Evolutionary conservation across 768 basidiomycete genomes (phyloP), one percentile per base, ranked within the genome.

Genomic region (Boletus huronensis): DNA sequence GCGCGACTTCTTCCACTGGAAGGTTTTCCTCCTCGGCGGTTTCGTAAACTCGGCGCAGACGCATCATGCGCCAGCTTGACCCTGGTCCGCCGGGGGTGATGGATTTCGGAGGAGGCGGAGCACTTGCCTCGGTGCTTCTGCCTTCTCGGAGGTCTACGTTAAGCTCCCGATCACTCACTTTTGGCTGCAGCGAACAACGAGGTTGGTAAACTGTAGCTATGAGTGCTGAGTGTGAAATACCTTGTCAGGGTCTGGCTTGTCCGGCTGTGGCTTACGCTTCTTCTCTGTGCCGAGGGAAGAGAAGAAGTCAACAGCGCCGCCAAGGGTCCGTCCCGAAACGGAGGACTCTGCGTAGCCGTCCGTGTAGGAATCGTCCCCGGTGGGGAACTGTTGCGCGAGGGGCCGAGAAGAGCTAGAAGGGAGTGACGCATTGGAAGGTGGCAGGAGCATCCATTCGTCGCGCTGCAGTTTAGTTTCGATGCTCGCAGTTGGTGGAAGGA

Each of bases 31-130:
- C 95, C 54, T 92, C 85, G 0, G 90, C 93, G 3, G 89, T 81
- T 68, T 98, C 96, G 65, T 92, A 95, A 1, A 93, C 87, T 16
- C 90, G 81, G 38, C 86, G 83, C 0, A 99, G 82, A 62, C 94
- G 93, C 86, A 91, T 93, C 97, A 98, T 98, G 16, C 97, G 85
- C 96, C 97, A 99, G 66, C 84, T 85, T 3, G 92, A 93, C 11
- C 96, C 96, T 5, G 94, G 89, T 2, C 93, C 93, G 3, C 96
- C 96, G 0, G 93, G 92, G 0, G 81, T 82, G 51, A 75, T 68
- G 21, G 81, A 65, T 67, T 80, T 82, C 6, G 78, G 71, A 46
- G 76, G 73, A 35, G 72, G 69, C 2, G 64, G 59, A 17, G 40
- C 74, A 48, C 76, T 73, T 13, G 74, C 67, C 53, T 80, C 70